Percentiles rank a stretch among this genome's conserved stretches.
These are phyloP conservation scores for Pleurotus sapidus DNA, from an alignment of 768 basidiomycete species.

Conservation along the genomic window DNA sequence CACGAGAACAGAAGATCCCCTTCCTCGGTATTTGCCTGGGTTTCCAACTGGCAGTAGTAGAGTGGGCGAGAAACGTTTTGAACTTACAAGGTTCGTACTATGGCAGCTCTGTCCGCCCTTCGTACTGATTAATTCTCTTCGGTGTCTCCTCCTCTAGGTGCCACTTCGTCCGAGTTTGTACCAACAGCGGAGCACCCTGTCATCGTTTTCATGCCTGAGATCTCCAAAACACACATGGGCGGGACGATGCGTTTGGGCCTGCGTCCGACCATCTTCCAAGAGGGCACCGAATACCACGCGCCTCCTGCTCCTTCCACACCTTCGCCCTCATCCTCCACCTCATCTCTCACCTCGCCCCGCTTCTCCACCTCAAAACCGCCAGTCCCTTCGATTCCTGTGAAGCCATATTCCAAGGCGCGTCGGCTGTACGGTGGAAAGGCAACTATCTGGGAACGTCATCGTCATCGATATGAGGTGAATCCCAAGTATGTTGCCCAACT, in stretches of 20 bases:
- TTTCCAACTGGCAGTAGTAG: constrained; percentile 95
- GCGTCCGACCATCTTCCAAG: constrained; percentile 89
- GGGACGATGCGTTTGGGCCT: constrained; percentile 99
- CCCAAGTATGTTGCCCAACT: constrained; percentile 78
- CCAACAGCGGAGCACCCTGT: constrained; percentile 62
- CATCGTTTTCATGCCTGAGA: constrained; percentile 98
- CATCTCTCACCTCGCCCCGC: not conserved
- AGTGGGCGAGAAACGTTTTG: constrained; percentile 88
- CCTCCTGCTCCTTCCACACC: not conserved
- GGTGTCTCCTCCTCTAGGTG: constrained; percentile 46
- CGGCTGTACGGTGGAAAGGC: constrained; percentile 79
- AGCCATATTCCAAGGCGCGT: constrained; percentile 63
- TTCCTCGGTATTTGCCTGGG: constrained; percentile 97
- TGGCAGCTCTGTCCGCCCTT: not conserved
- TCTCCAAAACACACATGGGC: constrained; percentile 96
- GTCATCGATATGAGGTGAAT: constrained; percentile 95
- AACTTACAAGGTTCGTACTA: constrained; percentile 54
- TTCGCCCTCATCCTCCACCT: constrained; percentile 3
- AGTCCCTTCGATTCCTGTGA: not conserved
- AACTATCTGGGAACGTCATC: constrained; percentile 93
- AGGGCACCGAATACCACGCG: constrained; percentile 43
- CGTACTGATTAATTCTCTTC: not conserved
- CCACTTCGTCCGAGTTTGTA: constrained; percentile 83
- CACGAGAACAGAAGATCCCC: constrained; percentile 90
- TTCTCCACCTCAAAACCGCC: not conserved